Evolutionary conservation across 441 rosid genomes (phyloP).

Genomic region (Dalechampia spathulata): DNA sequence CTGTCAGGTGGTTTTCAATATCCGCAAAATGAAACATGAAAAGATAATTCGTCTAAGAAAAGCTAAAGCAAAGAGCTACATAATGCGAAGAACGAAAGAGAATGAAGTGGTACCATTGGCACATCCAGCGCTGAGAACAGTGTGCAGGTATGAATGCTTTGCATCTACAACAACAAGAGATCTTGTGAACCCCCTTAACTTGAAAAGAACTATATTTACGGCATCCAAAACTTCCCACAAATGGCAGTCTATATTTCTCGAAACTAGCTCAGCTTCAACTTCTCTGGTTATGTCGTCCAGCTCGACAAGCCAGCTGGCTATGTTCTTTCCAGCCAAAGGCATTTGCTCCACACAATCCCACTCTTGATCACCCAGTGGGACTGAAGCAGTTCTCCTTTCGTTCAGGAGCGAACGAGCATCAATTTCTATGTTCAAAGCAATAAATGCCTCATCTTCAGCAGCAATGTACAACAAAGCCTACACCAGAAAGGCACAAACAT

Average conservation of each 20-base stretch:
- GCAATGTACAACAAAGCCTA: conserved; percentile 75
- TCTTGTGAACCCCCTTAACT: conserved; percentile 70
- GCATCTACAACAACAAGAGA: conserved; percentile 56
- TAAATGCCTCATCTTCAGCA: conserved; percentile 80
- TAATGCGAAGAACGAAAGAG: conserved; percentile 12
- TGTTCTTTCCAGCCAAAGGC: conserved; percentile 59
- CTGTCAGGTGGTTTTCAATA: conserved; percentile 6
- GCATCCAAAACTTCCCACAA: conserved; percentile 74
- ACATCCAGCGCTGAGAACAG: conserved; percentile 55
- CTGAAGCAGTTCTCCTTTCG: conserved; percentile 40
- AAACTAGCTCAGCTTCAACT: conserved; percentile 73
- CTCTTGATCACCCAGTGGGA: conserved; percentile 27
- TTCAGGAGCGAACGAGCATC: conserved; percentile 43
- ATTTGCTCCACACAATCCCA: conserved; percentile 42
- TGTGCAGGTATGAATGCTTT: conserved; percentile 61
- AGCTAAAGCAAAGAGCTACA: conserved; percentile 11
- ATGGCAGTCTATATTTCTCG: conserved; percentile 75
- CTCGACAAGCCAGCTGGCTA: conserved; percentile 56
- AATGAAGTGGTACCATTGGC: conserved; percentile 60
- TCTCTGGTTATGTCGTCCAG: conserved; percentile 66
- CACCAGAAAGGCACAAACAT: conserved; percentile 5
- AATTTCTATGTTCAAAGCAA: conserved; percentile 45
- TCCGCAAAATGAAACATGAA: background rate
- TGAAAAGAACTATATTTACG: conserved; percentile 69
- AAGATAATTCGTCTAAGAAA: background rate